A percentile compares a stretch with the other conserved stretches of the same genome.
These are phyloP conservation scores for Hirschioporus abietinus DNA, from an alignment of 768 basidiomycete species.

Conservation along the genomic window DNA sequence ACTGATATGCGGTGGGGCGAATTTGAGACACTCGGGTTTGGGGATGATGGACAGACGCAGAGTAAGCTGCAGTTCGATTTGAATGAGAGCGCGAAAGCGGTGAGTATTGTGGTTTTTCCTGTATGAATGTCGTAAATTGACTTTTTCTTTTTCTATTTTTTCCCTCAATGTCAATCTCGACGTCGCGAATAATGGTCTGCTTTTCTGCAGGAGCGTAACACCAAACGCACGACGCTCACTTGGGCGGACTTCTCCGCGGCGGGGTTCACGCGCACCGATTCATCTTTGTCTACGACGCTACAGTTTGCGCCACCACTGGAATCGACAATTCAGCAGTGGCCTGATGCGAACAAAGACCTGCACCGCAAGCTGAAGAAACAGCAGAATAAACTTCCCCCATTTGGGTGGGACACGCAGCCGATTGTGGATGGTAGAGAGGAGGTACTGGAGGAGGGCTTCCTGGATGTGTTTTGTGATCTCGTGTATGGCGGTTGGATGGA, in stretches of 20 bases:
- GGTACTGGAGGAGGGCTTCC: slow-evolving; percentile 84
- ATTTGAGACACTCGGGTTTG: slow-evolving; percentile 84
- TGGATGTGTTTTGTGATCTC: slow-evolving; percentile 82
- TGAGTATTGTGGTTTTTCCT: slow-evolving; percentile 26
- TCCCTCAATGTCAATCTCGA: no score
- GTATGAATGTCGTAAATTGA: slow-evolving; percentile 6
- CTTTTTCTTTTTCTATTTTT: slow-evolving; percentile 8
- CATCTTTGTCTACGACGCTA: slow-evolving; percentile 71
- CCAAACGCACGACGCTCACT: slow-evolving; percentile 78
- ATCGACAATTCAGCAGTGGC: slow-evolving; percentile 66
- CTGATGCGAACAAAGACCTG: slow-evolving; percentile 65
- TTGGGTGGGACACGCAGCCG: slow-evolving; percentile 91
- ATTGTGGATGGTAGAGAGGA: slow-evolving; percentile 65
- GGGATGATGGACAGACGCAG: slow-evolving; percentile 43
- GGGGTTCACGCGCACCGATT: slow-evolving; percentile 79
- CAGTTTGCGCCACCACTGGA: slow-evolving; percentile 62
- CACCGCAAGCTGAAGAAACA: slow-evolving; percentile 78
- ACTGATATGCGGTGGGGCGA: slow-evolving; percentile 90
- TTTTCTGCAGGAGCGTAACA: slow-evolving; percentile 56
- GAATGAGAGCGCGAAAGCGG: slow-evolving; percentile 78
- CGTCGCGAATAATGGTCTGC: no score
- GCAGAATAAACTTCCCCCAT: slow-evolving; percentile 74
- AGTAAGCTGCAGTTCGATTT: slow-evolving; percentile 84
- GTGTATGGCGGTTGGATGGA: slow-evolving; percentile 87
- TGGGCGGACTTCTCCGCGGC: slow-evolving; percentile 87